These are phyloP conservation scores for Hibiscus syriacus DNA, from an alignment of 345 rosid species.

Conservation along the genomic window DNA sequence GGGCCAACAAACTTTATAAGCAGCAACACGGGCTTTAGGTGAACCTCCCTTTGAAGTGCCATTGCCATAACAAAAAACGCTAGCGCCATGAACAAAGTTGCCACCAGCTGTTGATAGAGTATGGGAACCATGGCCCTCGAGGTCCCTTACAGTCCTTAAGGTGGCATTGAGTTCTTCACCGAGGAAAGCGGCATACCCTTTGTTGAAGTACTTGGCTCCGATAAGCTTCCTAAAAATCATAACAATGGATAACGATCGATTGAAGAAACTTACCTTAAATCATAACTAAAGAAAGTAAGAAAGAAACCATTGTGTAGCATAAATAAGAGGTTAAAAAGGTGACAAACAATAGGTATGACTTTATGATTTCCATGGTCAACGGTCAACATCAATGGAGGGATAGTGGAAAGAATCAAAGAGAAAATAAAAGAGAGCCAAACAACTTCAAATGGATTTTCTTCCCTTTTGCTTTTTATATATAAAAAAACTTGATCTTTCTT, in stretches of 20 bases:
- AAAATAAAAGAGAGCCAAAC: not conserved
- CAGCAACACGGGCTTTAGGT: slow-evolving; percentile 51
- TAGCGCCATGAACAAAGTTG: slow-evolving; percentile 39
- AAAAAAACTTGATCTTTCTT: not conserved
- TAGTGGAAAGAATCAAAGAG: not conserved
- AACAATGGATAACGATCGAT: not conserved
- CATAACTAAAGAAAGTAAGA: not conserved
- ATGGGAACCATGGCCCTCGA: slow-evolving; percentile 49
- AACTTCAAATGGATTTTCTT: not conserved
- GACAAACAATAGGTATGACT: not conserved
- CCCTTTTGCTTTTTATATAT: not conserved
- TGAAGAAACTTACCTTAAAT: not conserved
- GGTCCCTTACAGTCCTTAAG: slow-evolving; percentile 29
- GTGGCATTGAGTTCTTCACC: slow-evolving; percentile 28
- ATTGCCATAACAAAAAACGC: slow-evolving; percentile 33
- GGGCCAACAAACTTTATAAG: slow-evolving; percentile 60
- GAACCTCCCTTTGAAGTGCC: slow-evolving; percentile 69
- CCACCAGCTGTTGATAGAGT: slow-evolving; percentile 69
- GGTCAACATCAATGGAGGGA: not conserved
- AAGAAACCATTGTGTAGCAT: not conserved
- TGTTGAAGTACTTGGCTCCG: slow-evolving; percentile 60
- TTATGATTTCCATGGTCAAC: slow-evolving; percentile 2
- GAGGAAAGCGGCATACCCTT: slow-evolving; percentile 31
- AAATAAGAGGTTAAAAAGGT: not conserved
- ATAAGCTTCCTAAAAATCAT: slow-evolving; percentile 43